Evolutionary conservation across 2,329 filamentous ascomycete species (phyloP), one percentile per base, ranked within the genome.

Genomic region (Alternaria arbusti): DNA sequence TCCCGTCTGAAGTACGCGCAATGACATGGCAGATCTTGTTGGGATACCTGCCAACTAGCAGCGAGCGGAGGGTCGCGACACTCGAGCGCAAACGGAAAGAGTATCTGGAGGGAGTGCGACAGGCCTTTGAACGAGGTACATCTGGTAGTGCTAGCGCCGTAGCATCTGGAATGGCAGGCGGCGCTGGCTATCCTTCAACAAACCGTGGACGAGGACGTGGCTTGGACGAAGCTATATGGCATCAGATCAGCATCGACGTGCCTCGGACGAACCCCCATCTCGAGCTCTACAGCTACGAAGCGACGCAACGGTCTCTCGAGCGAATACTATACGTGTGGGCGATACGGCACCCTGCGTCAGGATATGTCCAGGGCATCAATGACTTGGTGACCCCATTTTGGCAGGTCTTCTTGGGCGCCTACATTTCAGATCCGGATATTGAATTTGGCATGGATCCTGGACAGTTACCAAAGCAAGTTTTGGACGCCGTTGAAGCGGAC

Each of bases 21-120:
- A 97, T 99, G 91, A 96, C 95, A n/a, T 99, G 96, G 96, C 94
- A 98, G 80, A 86, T 99, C 23, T 86, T 99, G 20, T 88, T 99
- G 23, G 96, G 95, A 61, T 99, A 99, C 79, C 87, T 99, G 5
- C 96, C 96, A 1, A 96, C 95, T n/a, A 97, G 94, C 76, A 97
- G 94, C 72, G 96, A 99, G 78, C 87, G 96, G 66, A 89, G 96
- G 57, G 92, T 98, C 8, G 88, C 92, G 1, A 96, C 94, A 0
- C 85, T 99, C 10, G 96, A 99, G 78, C 87, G 96, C 63, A 99
- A 99, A 80, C 89, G 96, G 55, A 97, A 95, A 77, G 96, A 99
- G 79, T 99, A 99, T 76, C 83, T 98, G 2, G 96, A 99, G 71
- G 96, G 95, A 2, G 95, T 99, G 32, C 82, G 85, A 43, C 88